Percentiles rank a stretch among this genome's conserved stretches.
Evolutionary conservation across 306 rosid species (phyloP).

Genomic region (Acacia confusa): DNA sequence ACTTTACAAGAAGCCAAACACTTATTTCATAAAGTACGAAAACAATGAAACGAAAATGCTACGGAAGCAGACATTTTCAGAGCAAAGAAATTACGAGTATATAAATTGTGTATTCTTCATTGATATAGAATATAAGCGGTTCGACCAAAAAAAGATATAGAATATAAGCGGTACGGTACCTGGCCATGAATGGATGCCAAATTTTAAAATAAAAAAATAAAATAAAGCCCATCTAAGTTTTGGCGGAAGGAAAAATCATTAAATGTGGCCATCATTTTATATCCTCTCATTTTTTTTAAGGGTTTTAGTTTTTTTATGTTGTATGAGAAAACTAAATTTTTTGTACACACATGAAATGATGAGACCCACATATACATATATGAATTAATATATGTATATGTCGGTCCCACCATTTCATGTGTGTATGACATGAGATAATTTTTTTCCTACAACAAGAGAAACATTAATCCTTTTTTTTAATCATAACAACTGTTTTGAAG

Average conservation of each 20-base stretch:
- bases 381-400: too few relatives aligned
- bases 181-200: background rate
- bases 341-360: too few relatives aligned
- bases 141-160: too few relatives aligned
- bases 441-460: too few relatives aligned
- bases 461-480: too few relatives aligned
- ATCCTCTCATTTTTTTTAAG: too few relatives aligned
- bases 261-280: background rate
- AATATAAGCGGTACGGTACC: background rate
- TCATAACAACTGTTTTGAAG: background rate
- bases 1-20: background rate
- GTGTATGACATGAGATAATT: too few relatives aligned
- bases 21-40: background rate
- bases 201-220: too few relatives aligned
- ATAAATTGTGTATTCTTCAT: background rate
- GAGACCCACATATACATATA: too few relatives aligned
- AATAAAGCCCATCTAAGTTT: background rate
- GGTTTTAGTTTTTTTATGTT: too few relatives aligned
- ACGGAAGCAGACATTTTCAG: background rate
- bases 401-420: too few relatives aligned
- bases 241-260: background rate
- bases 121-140: background rate
- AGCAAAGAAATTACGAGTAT: background rate
- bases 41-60: background rate
- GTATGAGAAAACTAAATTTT: too few relatives aligned